Conservation (phyloP, 2,329 filamentous ascomycete species). For the Fusarium nodosum region DNA sequence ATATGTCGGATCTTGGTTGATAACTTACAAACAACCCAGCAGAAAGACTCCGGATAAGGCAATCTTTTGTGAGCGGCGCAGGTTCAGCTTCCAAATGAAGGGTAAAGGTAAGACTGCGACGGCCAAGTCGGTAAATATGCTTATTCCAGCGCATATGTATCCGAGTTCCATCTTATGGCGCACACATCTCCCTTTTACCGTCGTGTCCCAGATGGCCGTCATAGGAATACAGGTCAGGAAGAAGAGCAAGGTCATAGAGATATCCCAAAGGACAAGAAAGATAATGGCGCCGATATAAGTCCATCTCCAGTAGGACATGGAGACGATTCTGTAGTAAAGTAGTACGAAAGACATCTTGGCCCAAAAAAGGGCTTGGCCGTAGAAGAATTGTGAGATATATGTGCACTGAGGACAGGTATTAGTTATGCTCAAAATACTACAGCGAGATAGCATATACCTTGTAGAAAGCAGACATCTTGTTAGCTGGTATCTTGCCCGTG, state of each 20-base stretch:
- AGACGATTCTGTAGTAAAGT: slow-evolving; percentile 37
- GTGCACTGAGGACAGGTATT: slow-evolving; percentile 13
- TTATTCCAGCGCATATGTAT: slow-evolving; percentile 17
- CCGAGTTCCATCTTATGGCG: not conserved
- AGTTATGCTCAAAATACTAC: not conserved
- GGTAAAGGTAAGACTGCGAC: slow-evolving; percentile 34
- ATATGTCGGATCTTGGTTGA: fast-evolving
- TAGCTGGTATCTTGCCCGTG: slow-evolving; percentile 3
- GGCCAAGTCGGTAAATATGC: slow-evolving; percentile 32
- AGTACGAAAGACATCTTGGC: slow-evolving; percentile 39
- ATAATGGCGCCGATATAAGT: slow-evolving; percentile 8
- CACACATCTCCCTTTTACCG: slow-evolving; percentile 13
- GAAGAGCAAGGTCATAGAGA: slow-evolving; percentile 1
- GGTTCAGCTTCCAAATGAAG: slow-evolving; percentile 27
- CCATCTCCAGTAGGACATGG: slow-evolving; percentile 19
- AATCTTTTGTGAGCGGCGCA: slow-evolving; percentile 31
- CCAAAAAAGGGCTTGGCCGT: slow-evolving; percentile 14
- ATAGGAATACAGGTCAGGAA: slow-evolving; percentile 31
- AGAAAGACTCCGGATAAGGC: slow-evolving; percentile 23
- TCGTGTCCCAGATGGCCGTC: slow-evolving; percentile 18
- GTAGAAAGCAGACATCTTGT: not conserved
- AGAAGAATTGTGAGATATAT: slow-evolving; percentile 28
- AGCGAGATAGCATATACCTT: slow-evolving; percentile 9
- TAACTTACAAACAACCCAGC: slow-evolving; percentile 35
- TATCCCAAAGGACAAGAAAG: slow-evolving; percentile 18